Evolutionary conservation across 2,329 filamentous ascomycete genomes (phyloP), one percentile per base, ranked within the genome.

Genomic region (Fusarium denticulatum): DNA sequence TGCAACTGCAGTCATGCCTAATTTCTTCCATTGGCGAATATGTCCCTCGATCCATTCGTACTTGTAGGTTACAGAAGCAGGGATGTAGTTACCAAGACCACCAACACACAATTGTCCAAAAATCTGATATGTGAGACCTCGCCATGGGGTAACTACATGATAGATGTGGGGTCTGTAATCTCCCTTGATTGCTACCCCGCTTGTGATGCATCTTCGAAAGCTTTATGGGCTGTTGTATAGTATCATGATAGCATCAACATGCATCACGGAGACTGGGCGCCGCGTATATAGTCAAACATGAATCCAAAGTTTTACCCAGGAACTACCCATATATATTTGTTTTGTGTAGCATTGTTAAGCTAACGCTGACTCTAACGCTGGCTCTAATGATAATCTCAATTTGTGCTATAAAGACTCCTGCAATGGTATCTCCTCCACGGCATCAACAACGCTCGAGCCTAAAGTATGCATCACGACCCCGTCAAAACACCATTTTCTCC

Each of bases 361-460:
- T 56, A 24, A 58, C 40, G 57, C 62, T 63, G 30, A 24, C 28
- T 73, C 15, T 50, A 24, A 57, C 40, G 57, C 62, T 63, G 26
- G 28, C 28, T 73, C 57, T 64, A 62, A 52, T 37, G 26, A 28
- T 53, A 15, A 24, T 57, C 42, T 53, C n/a, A 56, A 71, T 47
- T 39, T 60, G 34, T 47, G 40, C 50, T 49, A 20, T n/a, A 40
- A 42, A n/a, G 43, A n/a, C 42, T 60, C 53, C 46, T 49, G 39
- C 46, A 47, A 39, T 73, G 71, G 67, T 74, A 73, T 69, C 50
- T 64, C 55, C 62, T 47, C 55, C 59, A n/a, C 42, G 20, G 42
- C 62, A 71, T 46, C 55, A 37, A 39, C 55, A 61, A 45, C 36
- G 39, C 46, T 50, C 42, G 24, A 46, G 43, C 26, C 12, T 28